Percentiles rank a stretch among this genome's conserved stretches.
Evolutionary conservation across 202 grass and related monocot species (phyloP).

Genomic region (Setaria italica): DNA sequence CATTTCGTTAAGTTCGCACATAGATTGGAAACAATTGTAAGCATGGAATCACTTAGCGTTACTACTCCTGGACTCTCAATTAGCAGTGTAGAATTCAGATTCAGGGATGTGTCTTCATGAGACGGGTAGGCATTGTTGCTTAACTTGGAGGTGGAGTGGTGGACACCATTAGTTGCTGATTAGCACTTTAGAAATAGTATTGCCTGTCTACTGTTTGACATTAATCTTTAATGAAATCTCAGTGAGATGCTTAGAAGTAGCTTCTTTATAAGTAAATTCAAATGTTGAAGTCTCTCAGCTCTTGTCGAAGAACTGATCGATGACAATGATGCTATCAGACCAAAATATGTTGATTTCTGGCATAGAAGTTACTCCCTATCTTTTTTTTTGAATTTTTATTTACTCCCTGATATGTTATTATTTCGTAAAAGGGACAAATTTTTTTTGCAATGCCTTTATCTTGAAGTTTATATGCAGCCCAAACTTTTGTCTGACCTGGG

Average conservation of each 20-base stretch:
- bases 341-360: neutral
- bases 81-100: neutral
- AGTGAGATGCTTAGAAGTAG: neutral
- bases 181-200: neutral
- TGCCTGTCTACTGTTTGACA: neutral
- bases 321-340: neutral
- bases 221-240: neutral
- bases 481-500: neutral
- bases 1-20: neutral
- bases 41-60: neutral
- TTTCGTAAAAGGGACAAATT: neutral
- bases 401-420: neutral
- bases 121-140: neutral
- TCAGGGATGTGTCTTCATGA: neutral
- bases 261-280: neutral
- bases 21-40: neutral
- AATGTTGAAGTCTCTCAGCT: neutral
- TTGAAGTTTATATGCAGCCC: neutral
- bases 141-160: neutral
- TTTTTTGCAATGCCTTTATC: neutral
- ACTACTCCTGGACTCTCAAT: neutral
- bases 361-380: neutral
- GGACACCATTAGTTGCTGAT: neutral
- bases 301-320: neutral
- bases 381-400: slow-evolving; percentile 4